Evolutionary conservation across 2,329 filamentous ascomycete species (phyloP).

Genomic region (Penicillium glabrum): DNA sequence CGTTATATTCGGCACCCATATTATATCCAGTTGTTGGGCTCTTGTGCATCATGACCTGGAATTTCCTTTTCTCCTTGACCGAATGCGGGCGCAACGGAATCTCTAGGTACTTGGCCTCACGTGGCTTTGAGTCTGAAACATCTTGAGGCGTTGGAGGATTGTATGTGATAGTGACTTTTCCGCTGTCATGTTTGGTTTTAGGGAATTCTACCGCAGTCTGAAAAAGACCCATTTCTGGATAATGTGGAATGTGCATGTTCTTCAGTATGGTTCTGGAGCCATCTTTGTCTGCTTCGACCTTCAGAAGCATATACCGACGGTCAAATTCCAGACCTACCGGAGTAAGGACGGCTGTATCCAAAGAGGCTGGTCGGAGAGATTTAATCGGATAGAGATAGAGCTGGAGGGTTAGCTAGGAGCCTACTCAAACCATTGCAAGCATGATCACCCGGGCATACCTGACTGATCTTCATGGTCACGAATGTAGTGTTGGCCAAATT

Average conservation of each 20-base stretch:
- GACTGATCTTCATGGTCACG: constrained; percentile 31
- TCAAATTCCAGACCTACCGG: constrained; percentile 66
- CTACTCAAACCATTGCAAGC: not conserved
- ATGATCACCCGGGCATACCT: constrained; percentile 21
- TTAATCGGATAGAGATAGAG: constrained; percentile 76
- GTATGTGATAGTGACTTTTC: constrained; percentile 46
- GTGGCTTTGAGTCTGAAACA: constrained; percentile 24
- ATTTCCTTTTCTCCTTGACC: constrained; percentile 38
- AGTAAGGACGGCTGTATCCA: constrained; percentile 56
- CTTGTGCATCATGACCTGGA: constrained; percentile 60
- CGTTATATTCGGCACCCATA: constrained; percentile 61
- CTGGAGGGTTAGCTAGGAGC: constrained; percentile 34
- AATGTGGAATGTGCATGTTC: constrained; percentile 61
- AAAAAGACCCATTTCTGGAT: constrained; percentile 65
- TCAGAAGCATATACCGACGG: constrained; percentile 69
- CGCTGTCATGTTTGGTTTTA: constrained; percentile 15
- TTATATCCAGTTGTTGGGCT: constrained; percentile 61
- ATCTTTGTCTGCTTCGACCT: constrained; percentile 39
- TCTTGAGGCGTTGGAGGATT: constrained; percentile 21
- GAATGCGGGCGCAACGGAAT: constrained; percentile 57
- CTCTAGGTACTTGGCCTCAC: constrained; percentile 39
- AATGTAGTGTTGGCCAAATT: not conserved
- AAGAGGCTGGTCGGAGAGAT: constrained; percentile 61
- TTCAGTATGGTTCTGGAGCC: constrained; percentile 30
- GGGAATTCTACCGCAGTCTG: constrained; percentile 53